phyloP scores from a whole-genome alignment of 495 filamentous ascomycete genomes.

The Aspergillus sparsus region DNA sequence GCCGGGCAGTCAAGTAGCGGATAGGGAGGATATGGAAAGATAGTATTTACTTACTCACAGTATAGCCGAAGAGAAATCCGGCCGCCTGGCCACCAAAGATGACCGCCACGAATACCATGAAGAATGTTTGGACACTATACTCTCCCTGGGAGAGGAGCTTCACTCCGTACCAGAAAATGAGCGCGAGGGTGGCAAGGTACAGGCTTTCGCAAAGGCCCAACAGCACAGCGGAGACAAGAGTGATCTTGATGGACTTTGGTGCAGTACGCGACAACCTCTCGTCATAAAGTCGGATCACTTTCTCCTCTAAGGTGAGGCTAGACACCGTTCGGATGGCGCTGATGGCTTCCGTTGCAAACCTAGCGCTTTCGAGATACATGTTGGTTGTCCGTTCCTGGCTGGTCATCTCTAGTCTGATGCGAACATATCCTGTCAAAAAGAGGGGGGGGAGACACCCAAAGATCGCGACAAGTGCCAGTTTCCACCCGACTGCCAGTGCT shows the following conservation, averaged over 20 bases:
- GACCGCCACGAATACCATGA: conserved; percentile 54
- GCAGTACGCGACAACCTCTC: conserved; percentile 39
- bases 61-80: conserved; percentile 44
- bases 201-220: neutral
- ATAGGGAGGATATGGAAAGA: neutral
- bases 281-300: conserved; percentile 31
- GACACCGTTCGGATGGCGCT: conserved; percentile 56
- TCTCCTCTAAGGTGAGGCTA: conserved; percentile 53
- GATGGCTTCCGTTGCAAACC: conserved; percentile 56
- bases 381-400: conserved; percentile 31
- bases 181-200: neutral
- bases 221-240: neutral
- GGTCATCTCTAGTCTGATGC: conserved; percentile 25
- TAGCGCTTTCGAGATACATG: conserved; percentile 51
- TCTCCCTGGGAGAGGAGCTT: conserved; percentile 36
- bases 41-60: conserved; percentile 20
- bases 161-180: conserved; percentile 29
- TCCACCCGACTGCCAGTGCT: conserved; percentile 49
- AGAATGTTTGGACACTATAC: conserved; percentile 50
- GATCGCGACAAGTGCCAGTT: conserved; percentile 53
- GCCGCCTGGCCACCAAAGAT: conserved; percentile 54
- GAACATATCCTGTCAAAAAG: conserved; percentile 51
- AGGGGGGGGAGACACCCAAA: conserved; percentile 54
- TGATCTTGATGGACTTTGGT: neutral
- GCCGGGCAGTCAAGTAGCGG: too few species aligned